Percentiles rank a stretch among this genome's conserved stretches.
These are phyloP conservation scores for Xerocomus potaroensis DNA, from an alignment of 768 basidiomycete species.

Conservation along the genomic window DNA sequence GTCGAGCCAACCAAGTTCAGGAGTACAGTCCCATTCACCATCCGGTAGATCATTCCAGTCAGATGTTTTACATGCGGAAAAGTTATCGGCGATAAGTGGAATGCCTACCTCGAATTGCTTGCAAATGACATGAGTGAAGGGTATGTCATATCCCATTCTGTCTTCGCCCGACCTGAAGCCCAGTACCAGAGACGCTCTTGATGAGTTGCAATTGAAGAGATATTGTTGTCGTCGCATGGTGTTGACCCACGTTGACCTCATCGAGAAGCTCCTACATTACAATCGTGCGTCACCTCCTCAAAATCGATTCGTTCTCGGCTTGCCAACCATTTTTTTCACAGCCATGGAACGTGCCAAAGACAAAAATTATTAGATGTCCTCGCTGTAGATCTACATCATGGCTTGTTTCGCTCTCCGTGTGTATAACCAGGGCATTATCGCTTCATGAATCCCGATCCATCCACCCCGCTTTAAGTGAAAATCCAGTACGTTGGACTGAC, in stretches of 20 bases:
- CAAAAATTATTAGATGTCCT: constrained; percentile 15
- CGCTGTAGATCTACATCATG: not conserved
- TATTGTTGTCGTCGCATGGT: constrained; percentile 99
- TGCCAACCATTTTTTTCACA: constrained; percentile 29
- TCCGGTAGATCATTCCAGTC: constrained; percentile 84
- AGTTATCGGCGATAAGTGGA: constrained; percentile 97
- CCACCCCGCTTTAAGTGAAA: too few relatives aligned
- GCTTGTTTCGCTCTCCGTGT: too few relatives aligned
- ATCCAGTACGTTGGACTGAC: too few relatives aligned
- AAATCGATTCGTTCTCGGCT: too few relatives aligned
- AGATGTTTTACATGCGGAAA: constrained; percentile 97
- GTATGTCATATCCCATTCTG: constrained; percentile 41
- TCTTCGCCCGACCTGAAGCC: not conserved
- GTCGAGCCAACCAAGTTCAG: not conserved
- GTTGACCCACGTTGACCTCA: constrained; percentile 94
- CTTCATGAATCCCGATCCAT: not conserved
- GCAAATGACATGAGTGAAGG: constrained; percentile 83
- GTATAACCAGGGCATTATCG: not conserved
- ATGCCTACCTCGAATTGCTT: constrained; percentile 76
- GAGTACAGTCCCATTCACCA: not conserved
- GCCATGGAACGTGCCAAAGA: constrained; percentile 34
- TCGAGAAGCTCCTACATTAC: constrained; percentile 94
- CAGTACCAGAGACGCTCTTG: constrained; percentile 72
- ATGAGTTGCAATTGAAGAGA: constrained; percentile 82
- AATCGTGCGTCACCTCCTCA: constrained; percentile 77